A percentile compares a stretch with the other conserved stretches of the same genome.
These are phyloP conservation scores for Boletales sp. DNA, from an alignment of 768 basidiomycete genomes.

Conservation along the genomic window DNA sequence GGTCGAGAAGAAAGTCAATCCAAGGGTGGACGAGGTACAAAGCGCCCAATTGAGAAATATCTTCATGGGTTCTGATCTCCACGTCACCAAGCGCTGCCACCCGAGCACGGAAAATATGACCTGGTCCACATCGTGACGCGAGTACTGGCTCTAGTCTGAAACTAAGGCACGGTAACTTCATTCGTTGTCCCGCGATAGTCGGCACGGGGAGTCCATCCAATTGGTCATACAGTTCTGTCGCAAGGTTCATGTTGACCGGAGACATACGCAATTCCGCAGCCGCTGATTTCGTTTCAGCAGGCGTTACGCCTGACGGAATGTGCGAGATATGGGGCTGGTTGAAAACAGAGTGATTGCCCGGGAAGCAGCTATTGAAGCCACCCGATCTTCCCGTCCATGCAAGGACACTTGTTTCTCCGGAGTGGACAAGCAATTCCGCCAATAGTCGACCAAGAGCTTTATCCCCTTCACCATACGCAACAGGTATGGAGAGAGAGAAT, in stretches of 20 bases:
- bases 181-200: not conserved
- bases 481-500: not conserved
- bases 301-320: not conserved
- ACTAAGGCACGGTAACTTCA: slow-evolving; percentile 9
- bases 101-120: not conserved
- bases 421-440: slow-evolving; percentile 3
- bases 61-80: slow-evolving; percentile 2
- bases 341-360: not conserved
- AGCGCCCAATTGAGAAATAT: slow-evolving; percentile 2
- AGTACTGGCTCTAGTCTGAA: slow-evolving; percentile 1
- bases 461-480: slow-evolving; percentile 11
- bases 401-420: slow-evolving; percentile 3
- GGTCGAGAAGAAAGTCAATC: slow-evolving; percentile 11
- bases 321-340: not conserved
- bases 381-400: slow-evolving; percentile 8
- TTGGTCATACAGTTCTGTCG: not conserved
- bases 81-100: slow-evolving; percentile 4
- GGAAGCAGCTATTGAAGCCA: slow-evolving; percentile 10
- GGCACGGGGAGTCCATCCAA: slow-evolving; percentile 2
- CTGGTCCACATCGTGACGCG: not conserved
- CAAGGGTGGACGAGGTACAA: slow-evolving; percentile 14
- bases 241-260: not conserved
- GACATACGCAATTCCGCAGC: not conserved
- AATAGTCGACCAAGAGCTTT: slow-evolving; percentile 6
- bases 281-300: not conserved